These are phyloP conservation scores for Naumovozyma castellii DNA, from an alignment of 805 yeast genomes.

Conservation along the genomic window DNA sequence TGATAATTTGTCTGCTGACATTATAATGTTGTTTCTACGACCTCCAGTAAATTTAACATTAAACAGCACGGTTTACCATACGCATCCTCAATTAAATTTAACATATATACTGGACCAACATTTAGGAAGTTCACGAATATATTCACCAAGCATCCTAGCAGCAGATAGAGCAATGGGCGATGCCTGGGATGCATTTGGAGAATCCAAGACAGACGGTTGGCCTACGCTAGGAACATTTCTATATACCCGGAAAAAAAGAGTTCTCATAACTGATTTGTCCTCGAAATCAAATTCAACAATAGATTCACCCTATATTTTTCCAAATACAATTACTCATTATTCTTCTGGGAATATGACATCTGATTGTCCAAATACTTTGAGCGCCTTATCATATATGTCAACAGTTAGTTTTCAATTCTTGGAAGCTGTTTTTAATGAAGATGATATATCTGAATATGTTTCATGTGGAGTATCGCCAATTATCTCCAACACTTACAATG, in stretches of 20 bases:
- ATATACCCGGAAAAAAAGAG: slow-evolving; percentile 28
- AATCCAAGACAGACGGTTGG: slow-evolving; percentile 18
- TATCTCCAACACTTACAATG: slow-evolving; percentile 33
- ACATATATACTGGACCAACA: slow-evolving; percentile 14
- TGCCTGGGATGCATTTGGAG: slow-evolving; percentile 13
- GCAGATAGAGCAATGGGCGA: slow-evolving; percentile 14
- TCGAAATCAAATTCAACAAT: slow-evolving; percentile 20
- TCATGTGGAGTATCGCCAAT: slow-evolving; percentile 62
- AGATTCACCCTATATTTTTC: slow-evolving; percentile 26
- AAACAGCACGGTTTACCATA: background rate
- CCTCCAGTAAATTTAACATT: slow-evolving; percentile 4
- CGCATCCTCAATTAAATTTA: slow-evolving; percentile 7
- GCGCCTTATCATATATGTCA: slow-evolving; percentile 8
- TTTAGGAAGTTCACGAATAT: slow-evolving; percentile 18
- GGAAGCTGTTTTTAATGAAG: slow-evolving; percentile 37
- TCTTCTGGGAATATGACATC: slow-evolving; percentile 15
- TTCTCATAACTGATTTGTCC: slow-evolving; percentile 31
- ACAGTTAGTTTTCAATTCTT: slow-evolving; percentile 32
- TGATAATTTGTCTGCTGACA: slow-evolving; percentile 37
- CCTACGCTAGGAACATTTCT: slow-evolving; percentile 32
- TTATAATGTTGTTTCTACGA: slow-evolving; percentile 35
- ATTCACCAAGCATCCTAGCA: slow-evolving; percentile 22
- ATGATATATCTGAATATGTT: slow-evolving; percentile 33
- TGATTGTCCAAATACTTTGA: slow-evolving; percentile 13
- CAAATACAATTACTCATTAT: slow-evolving; percentile 17